Conservation (phyloP, 441 rosid species). For the Isatis lusitanica region DNA sequence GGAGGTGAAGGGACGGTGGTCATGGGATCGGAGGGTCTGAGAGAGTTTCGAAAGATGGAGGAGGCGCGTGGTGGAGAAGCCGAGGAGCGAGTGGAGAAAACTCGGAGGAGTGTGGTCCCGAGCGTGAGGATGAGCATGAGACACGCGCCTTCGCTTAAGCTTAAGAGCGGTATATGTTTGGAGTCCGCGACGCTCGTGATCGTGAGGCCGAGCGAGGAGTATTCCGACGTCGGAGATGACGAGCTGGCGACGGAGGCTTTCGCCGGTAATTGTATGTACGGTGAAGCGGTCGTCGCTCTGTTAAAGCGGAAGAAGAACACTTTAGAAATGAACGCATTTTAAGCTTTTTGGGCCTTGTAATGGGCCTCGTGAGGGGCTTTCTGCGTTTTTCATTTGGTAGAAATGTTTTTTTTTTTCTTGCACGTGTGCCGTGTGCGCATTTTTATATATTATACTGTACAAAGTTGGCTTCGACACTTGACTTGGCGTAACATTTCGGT, state of each 20-base stretch:
- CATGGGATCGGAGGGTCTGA: constrained; percentile 18
- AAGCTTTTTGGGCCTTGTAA: constrained; percentile 2
- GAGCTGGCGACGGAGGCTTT: constrained; percentile 35
- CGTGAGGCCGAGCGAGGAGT: constrained; percentile 5
- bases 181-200: constrained; percentile 34
- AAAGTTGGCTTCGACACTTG: constrained; percentile 1
- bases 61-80: constrained; percentile 18
- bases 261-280: constrained; percentile 32
- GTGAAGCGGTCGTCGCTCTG: constrained; percentile 36
- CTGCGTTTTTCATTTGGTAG: constrained; percentile 6
- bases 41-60: constrained; percentile 17
- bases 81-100: constrained; percentile 21
- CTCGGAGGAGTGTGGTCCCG: constrained; percentile 30
- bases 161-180: constrained; percentile 30
- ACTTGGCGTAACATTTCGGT: not conserved
- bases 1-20: constrained; percentile 33
- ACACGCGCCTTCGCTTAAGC: constrained; percentile 34
- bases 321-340: constrained; percentile 26
- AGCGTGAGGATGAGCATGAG: constrained; percentile 41
- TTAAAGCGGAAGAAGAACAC: constrained; percentile 19
- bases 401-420: not conserved
- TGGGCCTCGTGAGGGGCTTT: constrained; percentile 19
- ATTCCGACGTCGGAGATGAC: constrained; percentile 22
- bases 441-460: constrained; percentile 6
- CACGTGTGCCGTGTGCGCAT: constrained; percentile 24